Evolutionary conservation across 306 rosid genomes (phyloP), one percentile per base, ranked within the genome.

Genomic region (Begonia loranthoides): DNA sequence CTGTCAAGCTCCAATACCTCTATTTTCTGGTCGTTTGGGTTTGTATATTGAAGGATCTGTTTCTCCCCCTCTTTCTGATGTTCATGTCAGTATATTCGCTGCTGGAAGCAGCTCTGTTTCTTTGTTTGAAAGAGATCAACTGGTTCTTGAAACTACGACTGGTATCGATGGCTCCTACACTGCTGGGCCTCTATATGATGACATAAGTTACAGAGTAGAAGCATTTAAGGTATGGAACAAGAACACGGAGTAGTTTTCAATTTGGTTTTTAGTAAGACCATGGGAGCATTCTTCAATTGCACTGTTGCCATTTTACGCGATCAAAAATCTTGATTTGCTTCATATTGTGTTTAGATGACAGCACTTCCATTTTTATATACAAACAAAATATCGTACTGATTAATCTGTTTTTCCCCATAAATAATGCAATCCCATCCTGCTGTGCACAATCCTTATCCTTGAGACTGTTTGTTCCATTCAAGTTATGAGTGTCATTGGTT

Each of bases 141-240:
- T 79, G 58, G 87, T 86, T 46, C 79, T 78, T 66, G 87, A 83
- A 72, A 92, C 93, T 41, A 52, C 79, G 43, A 86, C 96, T n/a
- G 76, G 55, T n/a, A 57, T 46, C 6, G 88, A 86, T 67, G 96
- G 99, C 56, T 56, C 72, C 57, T 86, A 58, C 69, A 71, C 75
- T 64, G 96, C 79, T 54, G 99, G 99, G 47, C 99, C 99, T 65
- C 61, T 92, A 50, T 83, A 83, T 58, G 79, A 92, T 57, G 99
- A 90, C 66, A 70, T 86, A 57, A 76, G 74, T 58, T 86, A 86
- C 73, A 66, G 50, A 43, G 80, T 71, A 38, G 76, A 86, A 70
- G 99, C 99, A 58, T 74, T 73, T 53, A 92, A 83, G 99, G 99
- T 90, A 59, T 38, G 74, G 10, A 56, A 62, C 58, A 21, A 54